A percentile compares a stretch with the other conserved stretches of the same genome.
Conservation (phyloP, 2,329 filamentous ascomycete species). For the Trichophyton equinum region DNA sequence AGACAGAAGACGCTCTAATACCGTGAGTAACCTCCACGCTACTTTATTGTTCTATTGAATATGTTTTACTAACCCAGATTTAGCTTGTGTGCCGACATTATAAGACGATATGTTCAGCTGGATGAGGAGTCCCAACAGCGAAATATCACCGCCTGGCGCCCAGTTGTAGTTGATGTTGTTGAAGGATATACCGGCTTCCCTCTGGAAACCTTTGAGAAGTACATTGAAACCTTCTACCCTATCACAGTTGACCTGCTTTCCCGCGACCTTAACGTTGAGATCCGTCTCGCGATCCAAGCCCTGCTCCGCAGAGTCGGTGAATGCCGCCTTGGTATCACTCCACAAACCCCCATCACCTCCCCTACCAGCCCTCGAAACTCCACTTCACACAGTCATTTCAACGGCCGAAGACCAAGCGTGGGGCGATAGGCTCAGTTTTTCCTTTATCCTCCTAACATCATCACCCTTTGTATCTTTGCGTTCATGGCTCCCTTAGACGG, state of each 20-base stretch:
- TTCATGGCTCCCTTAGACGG: not conserved
- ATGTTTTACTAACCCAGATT: constrained; percentile 15
- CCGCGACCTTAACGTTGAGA: constrained; percentile 67
- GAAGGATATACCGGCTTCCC: constrained; percentile 86
- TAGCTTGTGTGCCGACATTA: constrained; percentile 80
- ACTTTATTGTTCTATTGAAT: not conserved
- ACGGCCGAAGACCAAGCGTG: constrained; percentile 3
- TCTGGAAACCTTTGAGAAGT: constrained; percentile 61
- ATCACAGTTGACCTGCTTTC: constrained; percentile 69
- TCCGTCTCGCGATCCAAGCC: constrained; percentile 63
- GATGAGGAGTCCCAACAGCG: constrained; percentile 95
- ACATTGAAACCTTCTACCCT: constrained; percentile 76
- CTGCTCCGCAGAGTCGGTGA: constrained; percentile 76
- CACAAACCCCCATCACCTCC: constrained; percentile 17
- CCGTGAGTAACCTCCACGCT: constrained; percentile 41
- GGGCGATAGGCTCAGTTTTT: not conserved
- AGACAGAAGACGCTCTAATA: constrained; percentile 83
- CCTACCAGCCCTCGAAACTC: constrained; percentile 27
- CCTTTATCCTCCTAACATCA: not conserved
- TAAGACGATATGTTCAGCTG: constrained; percentile 68
- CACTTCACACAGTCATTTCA: constrained; percentile 21
- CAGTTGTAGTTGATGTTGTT: constrained; percentile 90
- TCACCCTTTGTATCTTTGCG: not conserved
- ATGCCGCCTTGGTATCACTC: constrained; percentile 42
- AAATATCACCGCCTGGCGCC: constrained; percentile 93